Base-by-base conservation (phyloP, 352 stramenopile species). In the Phytopythium cucurbitacearum region DNA sequence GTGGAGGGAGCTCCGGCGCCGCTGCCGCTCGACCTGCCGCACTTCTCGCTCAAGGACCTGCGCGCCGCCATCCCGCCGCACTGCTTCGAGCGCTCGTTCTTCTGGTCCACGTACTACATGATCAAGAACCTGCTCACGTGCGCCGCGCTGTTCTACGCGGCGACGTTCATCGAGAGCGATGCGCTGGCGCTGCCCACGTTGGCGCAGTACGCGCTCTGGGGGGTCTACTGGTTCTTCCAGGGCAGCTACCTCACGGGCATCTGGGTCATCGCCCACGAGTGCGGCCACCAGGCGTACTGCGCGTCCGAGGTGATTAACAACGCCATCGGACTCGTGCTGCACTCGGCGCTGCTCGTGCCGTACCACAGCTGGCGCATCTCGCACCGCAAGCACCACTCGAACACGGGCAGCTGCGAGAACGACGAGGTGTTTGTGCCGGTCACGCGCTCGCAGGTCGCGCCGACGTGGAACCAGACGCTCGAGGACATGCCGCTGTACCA, bases 331-430 rank as follows among this genome's bases (percentile, higher is more conserved):
- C 96, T 98, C 62, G 71, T 99, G 53, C 74, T 98, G 39, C 96
- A 99, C 80, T 98, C 97, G 64, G 82, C 86, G 34, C 76, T 99
- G 38, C 82, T 99, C 35, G 96, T 99, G 59, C 97, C 97, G 7
- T 99, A 99, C 90, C 97, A 98, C 87, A 97, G 88, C 51, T 99
- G 97, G 97, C 89, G 97, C 61, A 90, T 97, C 67, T 97, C 89
- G 40, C 95, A 98, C 80, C 94, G 91, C 43, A 86, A 97, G 40
- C 94, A 98, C 76, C 95, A 98, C 79, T 98, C 97, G 50, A 94
- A 98, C 78, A 96, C 97, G 43, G 92, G 87, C 32, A 93, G 73
- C 57, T 96, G 85, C 65, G 91, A 98, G 61, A 97, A 99, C 72
- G 97, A 98, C 66, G 96, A 99, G 74, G 96, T 97, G n/a, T 98